Evolutionary conservation across 495 filamentous ascomycete genomes (phyloP).

Genomic region (Letharia columbiana): DNA sequence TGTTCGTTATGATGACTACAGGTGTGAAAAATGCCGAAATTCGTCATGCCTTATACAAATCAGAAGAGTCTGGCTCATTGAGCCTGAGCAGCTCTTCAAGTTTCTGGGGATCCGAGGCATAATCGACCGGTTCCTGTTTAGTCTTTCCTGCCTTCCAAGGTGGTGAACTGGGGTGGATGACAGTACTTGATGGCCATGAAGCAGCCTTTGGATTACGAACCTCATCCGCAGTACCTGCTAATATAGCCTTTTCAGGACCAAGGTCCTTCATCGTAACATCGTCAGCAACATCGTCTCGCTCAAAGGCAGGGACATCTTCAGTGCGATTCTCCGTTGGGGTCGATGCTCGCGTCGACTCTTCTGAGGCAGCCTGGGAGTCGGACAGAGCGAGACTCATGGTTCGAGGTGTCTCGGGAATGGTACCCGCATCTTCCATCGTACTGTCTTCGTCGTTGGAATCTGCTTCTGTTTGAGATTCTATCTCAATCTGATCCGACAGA

Average conservation of each 20-base stretch:
- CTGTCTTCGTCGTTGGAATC: constrained; percentile 6
- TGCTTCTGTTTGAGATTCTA: not conserved
- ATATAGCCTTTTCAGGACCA: not conserved
- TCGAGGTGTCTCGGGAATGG: not conserved
- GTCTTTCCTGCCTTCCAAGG: not conserved
- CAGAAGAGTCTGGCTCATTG: not conserved
- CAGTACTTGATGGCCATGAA: not conserved
- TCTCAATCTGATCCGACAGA: not conserved
- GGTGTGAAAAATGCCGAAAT: not conserved
- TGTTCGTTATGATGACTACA: no score
- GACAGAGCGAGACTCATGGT: not conserved
- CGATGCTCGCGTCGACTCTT: constrained; percentile 1
- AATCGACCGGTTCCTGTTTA: not conserved
- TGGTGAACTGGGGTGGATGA: not conserved
- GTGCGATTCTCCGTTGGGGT: constrained; percentile 1
- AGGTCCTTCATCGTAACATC: constrained; percentile 14
- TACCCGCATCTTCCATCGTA: constrained; percentile 13
- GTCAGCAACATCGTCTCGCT: not conserved
- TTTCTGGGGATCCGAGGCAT: not conserved
- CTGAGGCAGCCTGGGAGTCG: constrained; percentile 1
- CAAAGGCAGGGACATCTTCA: not conserved
- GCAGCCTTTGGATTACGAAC: not conserved
- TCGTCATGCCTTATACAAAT: not conserved
- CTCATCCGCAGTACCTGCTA: not conserved
- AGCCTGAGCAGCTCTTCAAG: not conserved